Base-by-base conservation (phyloP, 2,329 filamentous ascomycete genomes). In the Colletotrichum limetticola region DNA sequence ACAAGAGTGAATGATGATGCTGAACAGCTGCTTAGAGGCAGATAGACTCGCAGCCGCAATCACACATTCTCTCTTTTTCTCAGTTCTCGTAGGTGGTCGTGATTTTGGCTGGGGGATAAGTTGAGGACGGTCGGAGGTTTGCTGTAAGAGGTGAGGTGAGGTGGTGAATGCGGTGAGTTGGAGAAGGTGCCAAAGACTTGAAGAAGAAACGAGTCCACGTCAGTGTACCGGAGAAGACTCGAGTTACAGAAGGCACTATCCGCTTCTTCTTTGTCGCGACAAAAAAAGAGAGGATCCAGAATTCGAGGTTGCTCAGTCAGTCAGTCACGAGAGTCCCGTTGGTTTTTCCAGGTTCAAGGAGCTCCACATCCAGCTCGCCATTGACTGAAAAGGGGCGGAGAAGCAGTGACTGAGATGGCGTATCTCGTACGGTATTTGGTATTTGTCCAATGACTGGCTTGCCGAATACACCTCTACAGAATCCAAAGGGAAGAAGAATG, bases 321-420 rank as follows among this genome's bases (percentile, higher is more conserved):
- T 46, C 55, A 73, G 67, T 73, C 56, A 73, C 71, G 61, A 73
- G 71, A 73, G 70, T 71, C 60, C 67, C 30, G 66, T 66, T 35
- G 67, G 61, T 71, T 71, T 71, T 71, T 73, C 59, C 55, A 73
- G 67, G 67, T 61, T 49, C 60, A 62, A 73, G 35, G 61, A 71
- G 71, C 66, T 71, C 66, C 71, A 71, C 71, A 73, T 52, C 61
- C 71, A 73, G 61, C 57, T 71, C 46, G 57, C 71, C 67, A 71
- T 73, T 71, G 71, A 71, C 68, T 28, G 67, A 66, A 14, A 66
- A 14, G 26, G 52, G 24, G 30, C 9, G 32, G 49, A 24, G n/a
- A 32, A n/a, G 26, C 42, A 35, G 30, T 35, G 8, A 28, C 19
- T 46, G 22, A 63, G 37, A 53, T 42, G 37, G 49, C n/a, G 19